Base-by-base conservation (phyloP, 768 basidiomycete genomes). In the Trametes cubensis region DNA sequence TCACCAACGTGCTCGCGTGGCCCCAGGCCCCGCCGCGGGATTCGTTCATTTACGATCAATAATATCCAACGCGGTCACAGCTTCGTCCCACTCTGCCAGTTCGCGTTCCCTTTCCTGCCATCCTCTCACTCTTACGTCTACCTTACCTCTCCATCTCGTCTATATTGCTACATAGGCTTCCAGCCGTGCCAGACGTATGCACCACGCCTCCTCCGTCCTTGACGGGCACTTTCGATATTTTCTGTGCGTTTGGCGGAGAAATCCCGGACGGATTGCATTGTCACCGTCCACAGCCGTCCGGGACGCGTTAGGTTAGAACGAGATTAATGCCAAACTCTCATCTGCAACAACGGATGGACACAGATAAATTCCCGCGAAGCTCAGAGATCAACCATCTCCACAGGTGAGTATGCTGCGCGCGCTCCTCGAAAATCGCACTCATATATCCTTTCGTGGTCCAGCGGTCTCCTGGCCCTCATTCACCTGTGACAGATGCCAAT, bases 361-460 rank as follows among this genome's bases (percentile, higher is more conserved):
- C 20, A 25, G 21, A 23, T 21, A 26, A 34, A 46, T 47, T 60
- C 59, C 44, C 59, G 52, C 52, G 44, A 60, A 55, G 44, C 59
- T 54, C 34, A 45, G 14, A 40, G 52, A 60, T 60, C 20, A 40
- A 15, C 4, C 3, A 18, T n/a, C 8, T 25, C 8, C 34, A n/a
- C 14, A 28, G 28, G 28, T 44, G 47, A 45, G 25, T 39, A 1
- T 30, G 40, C 20, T 14, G 26, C 23, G 34, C n/a, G 51, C 54
- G 41, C 53, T 55, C 54, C 49, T 55, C 34, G 46, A 15, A 34
- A 49, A 49, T 55, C 53, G 53, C 38, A 49, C 60, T 61, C 60
- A 61, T 61, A 21, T 61, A 55, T 55, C 60, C 60, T 61, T 55
- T 50, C 53, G 23, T 42, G 60, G 53, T 28, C 20, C 39, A 55